Percentiles rank a stretch among this genome's conserved stretches.
Evolutionary conservation across 768 basidiomycete species (phyloP).

Genomic region (Boletus rubescentipes): DNA sequence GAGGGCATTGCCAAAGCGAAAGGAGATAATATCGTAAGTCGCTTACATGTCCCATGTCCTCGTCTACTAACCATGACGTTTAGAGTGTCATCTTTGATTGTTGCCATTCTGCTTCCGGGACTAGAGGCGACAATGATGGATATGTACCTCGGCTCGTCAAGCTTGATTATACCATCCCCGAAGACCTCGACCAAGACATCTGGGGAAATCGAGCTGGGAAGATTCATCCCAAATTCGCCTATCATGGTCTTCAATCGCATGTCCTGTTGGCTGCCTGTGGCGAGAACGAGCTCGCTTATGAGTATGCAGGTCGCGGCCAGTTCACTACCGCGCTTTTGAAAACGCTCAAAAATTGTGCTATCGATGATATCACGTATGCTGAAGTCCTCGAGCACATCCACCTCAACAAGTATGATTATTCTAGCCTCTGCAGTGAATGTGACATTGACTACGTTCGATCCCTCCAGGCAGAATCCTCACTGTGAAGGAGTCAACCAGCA

Average conservation of each 20-base stretch:
- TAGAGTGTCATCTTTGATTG: conserved; percentile 50
- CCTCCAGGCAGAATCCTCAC: conserved; percentile 27
- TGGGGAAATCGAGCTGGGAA: conserved; percentile 13
- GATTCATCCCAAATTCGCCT: conserved; percentile 5
- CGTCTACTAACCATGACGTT: neutral
- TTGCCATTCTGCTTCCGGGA: conserved; percentile 42
- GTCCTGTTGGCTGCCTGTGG: conserved; percentile 46
- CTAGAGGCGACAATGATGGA: conserved; percentile 18
- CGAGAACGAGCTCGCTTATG: conserved; percentile 33
- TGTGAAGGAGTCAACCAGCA: conserved; percentile 27
- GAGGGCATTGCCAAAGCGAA: conserved; percentile 36
- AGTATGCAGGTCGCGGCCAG: conserved; percentile 19
- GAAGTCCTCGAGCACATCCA: conserved; percentile 22
- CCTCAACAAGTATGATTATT: conserved; percentile 6
- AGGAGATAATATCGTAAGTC: conserved; percentile 45
- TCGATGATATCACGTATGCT: conserved; percentile 24
- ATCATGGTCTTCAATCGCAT: conserved; percentile 36
- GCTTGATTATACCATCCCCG: conserved; percentile 1
- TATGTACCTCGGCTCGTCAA: conserved; percentile 5
- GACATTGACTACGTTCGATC: neutral
- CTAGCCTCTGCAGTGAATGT: too few relatives aligned
- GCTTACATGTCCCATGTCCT: conserved; percentile 6
- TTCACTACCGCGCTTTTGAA: conserved; percentile 28
- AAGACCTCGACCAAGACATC: conserved; percentile 28
- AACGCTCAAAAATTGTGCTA: conserved; percentile 1